These are phyloP conservation scores for Candida frijolesensis DNA, from an alignment of 1,139 yeast genomes.

Conservation along the genomic window DNA sequence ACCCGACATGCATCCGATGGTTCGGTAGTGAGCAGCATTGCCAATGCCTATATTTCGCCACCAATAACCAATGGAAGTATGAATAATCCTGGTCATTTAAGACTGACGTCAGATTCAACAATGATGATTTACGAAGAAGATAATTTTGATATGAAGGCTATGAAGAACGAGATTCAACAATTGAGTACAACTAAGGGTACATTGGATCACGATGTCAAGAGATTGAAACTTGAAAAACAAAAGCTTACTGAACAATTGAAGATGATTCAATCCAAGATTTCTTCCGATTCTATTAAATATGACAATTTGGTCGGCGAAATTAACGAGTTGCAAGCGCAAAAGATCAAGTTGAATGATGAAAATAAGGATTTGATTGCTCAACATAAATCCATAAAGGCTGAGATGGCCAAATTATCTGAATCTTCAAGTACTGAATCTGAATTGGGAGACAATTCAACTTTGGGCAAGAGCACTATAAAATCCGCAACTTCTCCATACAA, in stretches of 20 bases:
- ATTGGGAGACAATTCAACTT: constrained; percentile 10
- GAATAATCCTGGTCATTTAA: constrained; percentile 26
- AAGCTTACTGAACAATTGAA: constrained; percentile 28
- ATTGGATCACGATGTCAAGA: constrained; percentile 32
- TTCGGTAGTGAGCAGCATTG: constrained; percentile 26
- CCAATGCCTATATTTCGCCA: constrained; percentile 46
- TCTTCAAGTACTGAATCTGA: constrained; percentile 9
- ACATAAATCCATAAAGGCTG: constrained; percentile 23
- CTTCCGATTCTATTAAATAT: constrained; percentile 26
- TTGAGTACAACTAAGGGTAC: constrained; percentile 32
- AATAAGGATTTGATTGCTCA: constrained; percentile 29
- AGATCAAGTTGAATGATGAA: constrained; percentile 24
- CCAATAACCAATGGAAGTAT: constrained; percentile 37
- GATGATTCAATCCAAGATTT: constrained; percentile 24
- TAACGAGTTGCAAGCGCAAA: constrained; percentile 28
- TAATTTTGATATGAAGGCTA: constrained; percentile 37
- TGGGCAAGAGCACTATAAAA: constrained; percentile 9
- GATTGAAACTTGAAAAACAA: constrained; percentile 30
- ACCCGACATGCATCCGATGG: constrained; percentile 48
- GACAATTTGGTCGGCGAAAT: constrained; percentile 34
- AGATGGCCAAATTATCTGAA: constrained; percentile 3
- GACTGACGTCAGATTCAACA: constrained; percentile 44
- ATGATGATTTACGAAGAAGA: constrained; percentile 12
- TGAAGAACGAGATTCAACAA: constrained; percentile 46
- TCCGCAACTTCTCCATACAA: constrained; percentile 13